phyloP scores from a whole-genome alignment of 139 green algal species.

The Micractinium conductrix region DNA sequence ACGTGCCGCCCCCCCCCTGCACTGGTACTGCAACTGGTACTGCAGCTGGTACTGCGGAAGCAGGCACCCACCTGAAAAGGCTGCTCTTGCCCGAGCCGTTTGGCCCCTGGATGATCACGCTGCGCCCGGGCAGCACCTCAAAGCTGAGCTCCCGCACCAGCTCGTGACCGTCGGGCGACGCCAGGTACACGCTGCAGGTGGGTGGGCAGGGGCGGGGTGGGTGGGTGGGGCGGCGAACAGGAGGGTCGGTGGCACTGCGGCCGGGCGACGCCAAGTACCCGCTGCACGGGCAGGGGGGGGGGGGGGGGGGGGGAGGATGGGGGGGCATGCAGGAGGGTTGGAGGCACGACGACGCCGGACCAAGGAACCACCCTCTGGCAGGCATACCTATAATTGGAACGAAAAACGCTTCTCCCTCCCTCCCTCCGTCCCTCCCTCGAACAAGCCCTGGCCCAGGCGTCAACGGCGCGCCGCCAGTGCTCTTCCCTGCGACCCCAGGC shows the following conservation, averaged over 20 bases:
- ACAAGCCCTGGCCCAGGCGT: too few species aligned
- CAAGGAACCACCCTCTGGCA: too few species aligned
- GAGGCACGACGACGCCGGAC: too few species aligned
- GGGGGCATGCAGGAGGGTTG: background rate
- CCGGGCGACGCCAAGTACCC: constrained; percentile 89
- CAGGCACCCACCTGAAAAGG: constrained; percentile 59
- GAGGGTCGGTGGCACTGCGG: background rate
- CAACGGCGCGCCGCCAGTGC: too few species aligned
- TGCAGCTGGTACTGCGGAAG: too few species aligned
- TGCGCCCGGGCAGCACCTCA: constrained; percentile 66
- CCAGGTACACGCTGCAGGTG: constrained; percentile 77
- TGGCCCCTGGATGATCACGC: constrained; percentile 89
- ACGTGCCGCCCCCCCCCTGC: too few species aligned
- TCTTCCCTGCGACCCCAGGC: too few species aligned
- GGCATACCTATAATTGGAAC: too few species aligned
- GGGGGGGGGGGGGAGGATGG: background rate
- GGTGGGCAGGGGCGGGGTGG: background rate
- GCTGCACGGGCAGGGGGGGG: constrained; percentile 32
- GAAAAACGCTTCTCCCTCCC: too few species aligned
- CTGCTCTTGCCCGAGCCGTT: constrained; percentile 91
- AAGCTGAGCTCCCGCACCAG: constrained; percentile 90
- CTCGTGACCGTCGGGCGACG: constrained; percentile 81
- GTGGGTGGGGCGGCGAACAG: background rate
- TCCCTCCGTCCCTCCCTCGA: too few species aligned
- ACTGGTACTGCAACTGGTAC: too few species aligned